These are phyloP conservation scores for Secale cereale DNA, from an alignment of 176 grass and related monocot species.

Conservation along the genomic window DNA sequence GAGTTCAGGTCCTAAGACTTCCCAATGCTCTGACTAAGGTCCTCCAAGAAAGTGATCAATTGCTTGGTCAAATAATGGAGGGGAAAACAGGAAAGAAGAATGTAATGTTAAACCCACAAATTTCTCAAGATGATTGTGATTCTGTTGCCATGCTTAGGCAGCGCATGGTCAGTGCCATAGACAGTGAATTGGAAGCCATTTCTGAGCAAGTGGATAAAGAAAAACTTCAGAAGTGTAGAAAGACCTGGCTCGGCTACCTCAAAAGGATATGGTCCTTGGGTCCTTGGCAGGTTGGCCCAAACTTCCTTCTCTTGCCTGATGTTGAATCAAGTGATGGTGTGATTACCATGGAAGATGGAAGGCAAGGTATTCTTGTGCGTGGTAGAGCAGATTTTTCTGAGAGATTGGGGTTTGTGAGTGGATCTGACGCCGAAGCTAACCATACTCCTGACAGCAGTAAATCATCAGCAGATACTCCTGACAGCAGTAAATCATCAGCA, in stretches of 20 bases:
- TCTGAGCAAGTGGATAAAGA: constrained; percentile 65
- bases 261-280: constrained; percentile 69
- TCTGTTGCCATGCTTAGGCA: constrained; percentile 53
- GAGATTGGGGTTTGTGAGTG: constrained; percentile 16
- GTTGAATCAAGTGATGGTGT: neutral
- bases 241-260: constrained; percentile 59
- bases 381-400: constrained; percentile 17
- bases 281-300: constrained; percentile 14
- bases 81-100: constrained; percentile 57
- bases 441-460: neutral
- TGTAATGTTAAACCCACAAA: constrained; percentile 13
- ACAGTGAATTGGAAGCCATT: constrained; percentile 71
- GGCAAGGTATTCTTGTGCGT: constrained; percentile 7
- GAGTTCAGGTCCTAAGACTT: constrained; percentile 79
- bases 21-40: constrained; percentile 66
- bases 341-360: neutral
- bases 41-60: constrained; percentile 73
- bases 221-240: constrained; percentile 59
- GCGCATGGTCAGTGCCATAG: constrained; percentile 63
- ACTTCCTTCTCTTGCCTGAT: constrained; percentile 13
- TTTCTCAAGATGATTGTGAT: constrained; percentile 59
- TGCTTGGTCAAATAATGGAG: constrained; percentile 74
- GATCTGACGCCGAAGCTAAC: neutral
- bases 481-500: neutral
- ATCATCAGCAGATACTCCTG: constrained; percentile 2